phyloP scores from a whole-genome alignment of 345 rosid genomes.

The Hevea brasiliensis region DNA sequence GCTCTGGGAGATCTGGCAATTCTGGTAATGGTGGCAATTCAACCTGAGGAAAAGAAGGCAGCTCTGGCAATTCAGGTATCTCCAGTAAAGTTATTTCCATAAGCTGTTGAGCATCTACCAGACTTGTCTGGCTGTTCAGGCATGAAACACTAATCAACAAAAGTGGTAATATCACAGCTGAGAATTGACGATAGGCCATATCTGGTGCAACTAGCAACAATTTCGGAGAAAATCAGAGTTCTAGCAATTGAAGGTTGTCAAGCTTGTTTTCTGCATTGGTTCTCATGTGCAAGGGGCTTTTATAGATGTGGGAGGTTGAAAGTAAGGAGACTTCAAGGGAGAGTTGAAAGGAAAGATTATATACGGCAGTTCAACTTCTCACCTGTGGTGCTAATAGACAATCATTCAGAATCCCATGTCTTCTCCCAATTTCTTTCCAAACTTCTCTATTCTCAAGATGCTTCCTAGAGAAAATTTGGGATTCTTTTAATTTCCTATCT shows the following conservation, averaged over 20 bases:
- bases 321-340: background rate
- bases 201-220: background rate
- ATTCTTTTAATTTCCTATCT: too few relatives aligned
- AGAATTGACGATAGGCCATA: background rate
- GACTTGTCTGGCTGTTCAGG: too few relatives aligned
- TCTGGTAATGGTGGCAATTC: background rate
- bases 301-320: background rate
- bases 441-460: background rate
- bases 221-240: too few relatives aligned
- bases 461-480: too few relatives aligned
- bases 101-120: constrained; percentile 1
- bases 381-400: background rate
- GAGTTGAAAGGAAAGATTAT: background rate
- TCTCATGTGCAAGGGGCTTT: background rate
- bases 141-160: background rate
- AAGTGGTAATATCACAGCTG: background rate
- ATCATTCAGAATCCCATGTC: background rate
- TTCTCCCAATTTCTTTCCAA: background rate
- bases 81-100: background rate
- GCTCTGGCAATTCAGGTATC: constrained; percentile 1
- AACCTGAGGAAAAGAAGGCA: background rate
- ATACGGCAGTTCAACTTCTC: constrained; percentile 2
- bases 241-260: background rate
- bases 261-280: background rate
- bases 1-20: background rate